These are phyloP conservation scores for Funneliformis mosseae DNA, from an alignment of 192 early-diverging fungal species.

Conservation along the genomic window DNA sequence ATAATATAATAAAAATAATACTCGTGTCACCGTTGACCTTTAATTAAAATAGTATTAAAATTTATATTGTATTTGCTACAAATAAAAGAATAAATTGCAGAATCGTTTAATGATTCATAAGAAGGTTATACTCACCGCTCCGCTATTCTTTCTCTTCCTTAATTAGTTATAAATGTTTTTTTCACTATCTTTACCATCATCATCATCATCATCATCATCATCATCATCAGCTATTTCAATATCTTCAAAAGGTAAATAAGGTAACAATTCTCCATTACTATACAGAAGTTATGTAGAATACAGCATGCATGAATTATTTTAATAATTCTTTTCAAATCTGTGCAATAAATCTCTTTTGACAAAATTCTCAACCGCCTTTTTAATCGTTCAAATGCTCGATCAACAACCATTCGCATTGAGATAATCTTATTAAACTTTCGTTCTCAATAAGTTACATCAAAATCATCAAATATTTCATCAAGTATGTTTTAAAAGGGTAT, in stretches of 20 bases:
- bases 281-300: slow-evolving; percentile 7
- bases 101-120: background rate
- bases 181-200: background rate
- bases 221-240: background rate
- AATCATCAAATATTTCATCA: background rate
- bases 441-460: background rate
- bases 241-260: background rate
- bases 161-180: no score
- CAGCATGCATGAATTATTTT: slow-evolving; percentile 9
- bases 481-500: background rate
- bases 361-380: background rate
- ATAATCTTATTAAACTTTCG: background rate
- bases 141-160: no score
- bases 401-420: background rate
- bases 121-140: no score
- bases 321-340: background rate
- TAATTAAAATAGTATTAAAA: no score
- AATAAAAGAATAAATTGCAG: no score
- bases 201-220: background rate
- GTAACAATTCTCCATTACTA: background rate
- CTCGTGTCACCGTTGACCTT: no score
- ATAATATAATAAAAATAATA: no score
- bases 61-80: no score
- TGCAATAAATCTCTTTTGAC: background rate
- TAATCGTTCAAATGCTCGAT: background rate